Conservation (phyloP, 306 rosid species). For the Crataegus laevigata region DNA sequence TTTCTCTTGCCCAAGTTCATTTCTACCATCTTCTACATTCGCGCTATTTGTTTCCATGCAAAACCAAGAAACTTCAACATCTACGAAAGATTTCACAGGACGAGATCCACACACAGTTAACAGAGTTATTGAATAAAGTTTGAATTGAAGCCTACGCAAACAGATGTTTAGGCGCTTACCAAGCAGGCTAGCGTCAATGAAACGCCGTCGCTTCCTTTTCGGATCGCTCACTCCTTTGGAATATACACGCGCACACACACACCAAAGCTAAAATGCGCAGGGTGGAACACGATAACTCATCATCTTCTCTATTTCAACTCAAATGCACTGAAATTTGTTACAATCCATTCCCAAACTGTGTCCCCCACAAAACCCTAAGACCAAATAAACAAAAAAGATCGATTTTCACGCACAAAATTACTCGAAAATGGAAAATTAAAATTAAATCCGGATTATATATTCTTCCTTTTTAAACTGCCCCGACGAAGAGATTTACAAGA, state of each 20-base stretch:
- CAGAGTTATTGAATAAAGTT: neutral
- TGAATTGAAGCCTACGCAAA: neutral
- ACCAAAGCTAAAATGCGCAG: neutral
- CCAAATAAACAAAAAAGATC: neutral
- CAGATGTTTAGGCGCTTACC: neutral
- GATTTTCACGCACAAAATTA: neutral
- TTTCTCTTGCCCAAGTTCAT: neutral
- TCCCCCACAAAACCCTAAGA: neutral
- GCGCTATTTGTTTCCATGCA: neutral
- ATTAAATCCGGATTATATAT: conserved; percentile 16
- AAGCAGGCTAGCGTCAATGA: neutral
- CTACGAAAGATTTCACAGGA: neutral
- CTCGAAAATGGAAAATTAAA: neutral
- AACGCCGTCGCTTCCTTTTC: neutral
- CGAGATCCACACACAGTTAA: too few species aligned
- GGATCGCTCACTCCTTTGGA: neutral
- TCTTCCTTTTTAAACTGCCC: neutral
- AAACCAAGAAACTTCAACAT: neutral
- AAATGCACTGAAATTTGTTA: neutral
- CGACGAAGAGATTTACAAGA: conserved; percentile 47
- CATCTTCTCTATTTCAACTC: neutral
- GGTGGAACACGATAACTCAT: neutral
- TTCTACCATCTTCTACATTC: neutral
- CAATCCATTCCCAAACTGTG: neutral
- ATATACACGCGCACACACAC: neutral